phyloP scores from a whole-genome alignment of 345 rosid genomes.

The Lepidium didymum region DNA sequence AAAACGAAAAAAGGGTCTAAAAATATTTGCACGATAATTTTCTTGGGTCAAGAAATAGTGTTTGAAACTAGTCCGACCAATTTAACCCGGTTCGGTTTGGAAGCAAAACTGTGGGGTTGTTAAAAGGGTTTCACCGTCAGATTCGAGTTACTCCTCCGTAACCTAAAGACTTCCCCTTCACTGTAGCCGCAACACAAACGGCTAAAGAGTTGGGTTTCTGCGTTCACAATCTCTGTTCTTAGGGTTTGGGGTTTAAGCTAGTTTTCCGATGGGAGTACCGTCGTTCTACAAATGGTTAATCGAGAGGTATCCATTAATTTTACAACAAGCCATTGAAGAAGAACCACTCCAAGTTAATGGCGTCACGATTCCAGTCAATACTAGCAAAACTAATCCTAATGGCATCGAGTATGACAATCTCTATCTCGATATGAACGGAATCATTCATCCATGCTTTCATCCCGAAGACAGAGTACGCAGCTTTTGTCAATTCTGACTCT shows the following conservation, averaged over 20 bases:
- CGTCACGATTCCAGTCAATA: slow-evolving; percentile 63
- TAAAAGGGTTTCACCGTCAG: background rate
- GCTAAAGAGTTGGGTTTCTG: too few relatives aligned
- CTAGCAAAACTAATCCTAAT: slow-evolving; percentile 80
- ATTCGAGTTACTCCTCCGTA: background rate
- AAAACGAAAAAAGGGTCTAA: too few relatives aligned
- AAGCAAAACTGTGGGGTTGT: too few relatives aligned
- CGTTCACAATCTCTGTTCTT: background rate
- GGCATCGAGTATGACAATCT: slow-evolving; percentile 76
- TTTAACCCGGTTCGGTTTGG: background rate
- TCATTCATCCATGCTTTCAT: slow-evolving; percentile 95
- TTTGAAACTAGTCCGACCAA: too few relatives aligned
- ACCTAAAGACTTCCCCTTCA: background rate
- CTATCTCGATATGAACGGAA: slow-evolving; percentile 98
- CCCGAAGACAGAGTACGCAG: slow-evolving; percentile 74
- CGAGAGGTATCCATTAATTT: slow-evolving; percentile 72
- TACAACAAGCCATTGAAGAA: slow-evolving; percentile 83
- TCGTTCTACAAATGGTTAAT: slow-evolving; percentile 92
- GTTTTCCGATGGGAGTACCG: slow-evolving; percentile 72
- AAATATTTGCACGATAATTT: too few relatives aligned
- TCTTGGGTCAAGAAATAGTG: too few relatives aligned
- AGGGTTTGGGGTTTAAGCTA: background rate
- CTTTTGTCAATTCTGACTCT: too few relatives aligned
- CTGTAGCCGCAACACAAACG: background rate
- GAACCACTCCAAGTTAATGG: slow-evolving; percentile 61